Evolutionary conservation across 2,329 filamentous ascomycete species (phyloP).

Genomic region (Cladophialophora yegresii): DNA sequence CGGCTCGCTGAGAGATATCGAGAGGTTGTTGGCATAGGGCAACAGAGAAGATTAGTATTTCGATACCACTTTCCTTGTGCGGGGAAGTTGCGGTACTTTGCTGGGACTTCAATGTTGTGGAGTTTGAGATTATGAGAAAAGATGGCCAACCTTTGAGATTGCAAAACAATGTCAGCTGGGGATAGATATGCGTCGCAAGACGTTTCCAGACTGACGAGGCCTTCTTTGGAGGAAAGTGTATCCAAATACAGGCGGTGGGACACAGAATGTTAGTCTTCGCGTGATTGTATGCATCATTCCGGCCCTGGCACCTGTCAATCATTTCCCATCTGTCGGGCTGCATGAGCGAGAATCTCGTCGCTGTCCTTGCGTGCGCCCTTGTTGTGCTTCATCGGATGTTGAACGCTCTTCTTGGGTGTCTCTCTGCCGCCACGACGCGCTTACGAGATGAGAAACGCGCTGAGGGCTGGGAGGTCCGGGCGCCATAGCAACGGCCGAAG

Average conservation of each 20-base stretch:
- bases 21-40: constrained; percentile 33
- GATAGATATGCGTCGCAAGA: neutral
- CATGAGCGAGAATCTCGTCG: neutral
- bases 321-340: neutral
- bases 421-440: neutral
- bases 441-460: neutral
- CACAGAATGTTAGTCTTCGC: neutral
- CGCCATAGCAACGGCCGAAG: constrained; percentile 13
- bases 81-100: neutral
- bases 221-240: neutral
- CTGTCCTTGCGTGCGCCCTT: neutral
- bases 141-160: neutral
- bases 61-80: neutral
- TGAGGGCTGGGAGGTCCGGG: neutral
- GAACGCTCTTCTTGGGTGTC: neutral
- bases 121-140: neutral
- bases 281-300: neutral
- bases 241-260: neutral
- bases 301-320: neutral
- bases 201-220: too few relatives aligned
- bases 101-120: neutral
- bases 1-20: constrained; percentile 39
- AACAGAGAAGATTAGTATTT: neutral
- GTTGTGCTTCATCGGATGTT: neutral
- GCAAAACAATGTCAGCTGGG: neutral